Evolutionary conservation across 495 filamentous ascomycete species (phyloP).

Genomic region (Peziza echinospora): DNA sequence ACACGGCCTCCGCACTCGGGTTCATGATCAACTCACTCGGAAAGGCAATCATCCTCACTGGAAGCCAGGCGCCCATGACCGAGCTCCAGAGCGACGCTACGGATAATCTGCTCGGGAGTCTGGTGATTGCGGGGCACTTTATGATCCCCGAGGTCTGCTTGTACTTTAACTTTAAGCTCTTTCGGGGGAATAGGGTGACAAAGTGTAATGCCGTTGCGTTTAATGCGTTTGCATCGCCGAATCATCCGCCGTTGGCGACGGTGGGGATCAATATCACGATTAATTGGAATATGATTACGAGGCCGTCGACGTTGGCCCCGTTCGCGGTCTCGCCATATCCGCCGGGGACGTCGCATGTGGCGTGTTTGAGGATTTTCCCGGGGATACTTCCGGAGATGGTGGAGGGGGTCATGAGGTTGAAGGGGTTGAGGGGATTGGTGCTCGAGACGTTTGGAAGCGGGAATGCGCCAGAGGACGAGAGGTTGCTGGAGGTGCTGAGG

Average conservation of each 20-base stretch:
- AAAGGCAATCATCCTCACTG: slow-evolving; percentile 79
- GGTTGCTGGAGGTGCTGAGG: slow-evolving; percentile 58
- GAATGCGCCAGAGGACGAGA: slow-evolving; percentile 74
- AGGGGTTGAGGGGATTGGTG: slow-evolving; percentile 60
- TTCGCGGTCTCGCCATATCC: slow-evolving; percentile 36
- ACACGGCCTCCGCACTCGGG: slow-evolving; percentile 75
- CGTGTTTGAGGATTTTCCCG: slow-evolving; percentile 83
- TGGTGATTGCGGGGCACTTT: slow-evolving; percentile 90
- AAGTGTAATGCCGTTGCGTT: slow-evolving; percentile 79
- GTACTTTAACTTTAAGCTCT: slow-evolving; percentile 88
- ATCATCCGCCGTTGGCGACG: slow-evolving; percentile 55
- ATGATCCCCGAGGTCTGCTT: slow-evolving; percentile 90
- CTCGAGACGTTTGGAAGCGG: slow-evolving; percentile 92
- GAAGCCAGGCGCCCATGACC: slow-evolving; percentile 80
- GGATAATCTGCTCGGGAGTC: slow-evolving; percentile 80
- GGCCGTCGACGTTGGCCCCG: slow-evolving; percentile 47
- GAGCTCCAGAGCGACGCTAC: slow-evolving; percentile 84
- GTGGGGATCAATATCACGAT: slow-evolving; percentile 66
- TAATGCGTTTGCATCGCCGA: slow-evolving; percentile 70
- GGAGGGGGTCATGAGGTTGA: slow-evolving; percentile 60
- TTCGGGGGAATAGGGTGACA: slow-evolving; percentile 65
- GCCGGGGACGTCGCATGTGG: slow-evolving; percentile 62
- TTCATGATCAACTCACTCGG: slow-evolving; percentile 89
- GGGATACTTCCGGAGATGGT: slow-evolving; percentile 92
- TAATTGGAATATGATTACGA: slow-evolving; percentile 58